Evolutionary conservation across 2,329 filamentous ascomycete species (phyloP), one percentile per base, ranked within the genome.

Genomic region (Cladosporium sp.): DNA sequence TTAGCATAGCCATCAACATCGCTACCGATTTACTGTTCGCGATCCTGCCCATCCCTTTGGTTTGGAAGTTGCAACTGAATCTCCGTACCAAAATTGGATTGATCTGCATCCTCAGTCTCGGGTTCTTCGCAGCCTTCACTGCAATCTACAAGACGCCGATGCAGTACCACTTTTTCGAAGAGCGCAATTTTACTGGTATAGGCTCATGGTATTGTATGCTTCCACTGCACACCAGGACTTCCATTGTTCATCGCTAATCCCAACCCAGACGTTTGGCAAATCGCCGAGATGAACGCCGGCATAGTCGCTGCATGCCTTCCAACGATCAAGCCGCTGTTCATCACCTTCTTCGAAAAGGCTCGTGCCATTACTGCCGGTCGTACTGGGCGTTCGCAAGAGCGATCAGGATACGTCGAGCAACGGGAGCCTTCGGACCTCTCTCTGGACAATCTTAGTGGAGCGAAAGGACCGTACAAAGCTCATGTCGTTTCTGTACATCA

Each of bases 21-120:
- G 39, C 67, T 4, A 76, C 74, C 9, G 74, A 77, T 54, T 64
- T 74, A n/a, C 64, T 76, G 3, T 73, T 78, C 52, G 76, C 76
- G 0, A 63, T 71, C 0, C 57, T 78, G 1, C 77, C 77, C 0
- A 70, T 78, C 15, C 75, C 75, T 0, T 69, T 78, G 36, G 71
- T 79, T 24, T 69, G 74, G 66, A 71, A 70, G 22, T 69, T 79
- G 2, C 73, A 77, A 56, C 68, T 79, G 61, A 76, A 76, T 61
- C 58, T 64, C 3, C 72, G 75, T 37, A 74, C 75, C 2, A 77
- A 75, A 58, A 57, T 76, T 17, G 72, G 75, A 0, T 64, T 73
- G 36, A 66, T 69, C n/a, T 48, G 66, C n/a, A 66, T 76, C 32
- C 65, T 77, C 17, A 70, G 70, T 19, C 63, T 76, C 3, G 75